Conservation (phyloP, 352 stramenopile species). For the Phytophthora pini region DNA sequence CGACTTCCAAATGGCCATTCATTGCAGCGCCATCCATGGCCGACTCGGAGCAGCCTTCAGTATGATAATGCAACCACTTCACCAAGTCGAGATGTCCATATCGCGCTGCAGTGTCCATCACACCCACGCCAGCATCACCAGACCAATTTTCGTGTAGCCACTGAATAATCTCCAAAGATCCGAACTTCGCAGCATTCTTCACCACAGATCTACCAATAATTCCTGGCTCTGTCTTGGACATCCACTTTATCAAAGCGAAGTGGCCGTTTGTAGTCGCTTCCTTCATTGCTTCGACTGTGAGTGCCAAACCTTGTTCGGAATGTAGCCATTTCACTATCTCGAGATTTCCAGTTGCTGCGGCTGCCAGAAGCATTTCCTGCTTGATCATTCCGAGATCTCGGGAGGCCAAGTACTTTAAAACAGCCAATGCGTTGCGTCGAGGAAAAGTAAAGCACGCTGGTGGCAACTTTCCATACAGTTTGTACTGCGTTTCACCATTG, state of each 20-base stretch:
- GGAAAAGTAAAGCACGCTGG: too few relatives aligned
- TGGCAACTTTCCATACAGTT: too few relatives aligned
- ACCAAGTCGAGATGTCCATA: too few relatives aligned
- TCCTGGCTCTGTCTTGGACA: background rate
- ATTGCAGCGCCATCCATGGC: background rate
- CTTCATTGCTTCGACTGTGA: background rate
- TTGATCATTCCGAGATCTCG: background rate
- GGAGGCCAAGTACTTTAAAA: background rate
- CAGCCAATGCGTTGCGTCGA: background rate
- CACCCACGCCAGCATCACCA: background rate
- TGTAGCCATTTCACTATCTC: constrained; percentile 6
- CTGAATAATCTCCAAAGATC: background rate
- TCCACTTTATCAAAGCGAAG: constrained; percentile 1
- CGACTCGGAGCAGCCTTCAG: too few relatives aligned
- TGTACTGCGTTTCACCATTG: background rate
- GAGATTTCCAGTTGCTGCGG: background rate
- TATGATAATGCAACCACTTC: too few relatives aligned
- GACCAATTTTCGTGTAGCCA: constrained; percentile 5
- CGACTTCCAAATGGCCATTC: background rate
- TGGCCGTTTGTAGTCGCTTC: background rate
- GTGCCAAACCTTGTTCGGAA: background rate
- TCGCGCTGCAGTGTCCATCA: background rate
- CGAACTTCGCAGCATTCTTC: background rate
- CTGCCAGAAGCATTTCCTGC: background rate
- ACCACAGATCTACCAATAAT: background rate